A percentile compares a stretch with the other conserved stretches of the same genome.
Evolutionary conservation across 2,329 filamentous ascomycete genomes (phyloP).

Genomic region (Penicillium griseofulvum): DNA sequence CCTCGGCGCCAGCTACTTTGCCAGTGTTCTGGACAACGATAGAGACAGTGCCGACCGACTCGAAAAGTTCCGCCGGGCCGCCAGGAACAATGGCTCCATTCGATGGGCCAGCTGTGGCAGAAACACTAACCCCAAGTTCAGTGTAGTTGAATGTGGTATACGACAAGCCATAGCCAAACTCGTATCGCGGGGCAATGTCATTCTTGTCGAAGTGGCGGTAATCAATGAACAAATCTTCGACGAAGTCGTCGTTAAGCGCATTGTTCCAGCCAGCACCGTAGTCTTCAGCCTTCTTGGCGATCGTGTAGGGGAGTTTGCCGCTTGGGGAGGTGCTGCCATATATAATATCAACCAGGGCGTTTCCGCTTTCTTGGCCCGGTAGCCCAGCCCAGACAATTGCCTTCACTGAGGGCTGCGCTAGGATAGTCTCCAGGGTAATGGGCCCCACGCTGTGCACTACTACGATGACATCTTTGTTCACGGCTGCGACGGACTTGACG

Average conservation of each 20-base stretch:
- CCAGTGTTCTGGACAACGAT: constrained; percentile 54
- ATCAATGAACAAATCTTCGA: constrained; percentile 54
- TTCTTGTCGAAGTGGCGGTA: constrained; percentile 55
- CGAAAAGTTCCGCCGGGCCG: constrained; percentile 57
- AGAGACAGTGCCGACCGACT: constrained; percentile 48
- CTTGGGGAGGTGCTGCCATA: constrained; percentile 45
- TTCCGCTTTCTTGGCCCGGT: constrained; percentile 56
- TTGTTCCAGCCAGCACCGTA: constrained; percentile 37
- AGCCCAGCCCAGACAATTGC: constrained; percentile 63
- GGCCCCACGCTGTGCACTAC: constrained; percentile 64
- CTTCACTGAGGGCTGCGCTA: constrained; percentile 63
- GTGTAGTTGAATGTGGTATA: constrained; percentile 56
- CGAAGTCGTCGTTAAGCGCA: constrained; percentile 40
- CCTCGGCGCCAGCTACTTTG: constrained; percentile 45
- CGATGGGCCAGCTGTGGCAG: constrained; percentile 36
- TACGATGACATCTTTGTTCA: constrained; percentile 62
- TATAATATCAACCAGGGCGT: constrained; percentile 47
- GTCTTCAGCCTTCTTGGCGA: constrained; percentile 55
- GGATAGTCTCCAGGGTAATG: constrained; percentile 60
- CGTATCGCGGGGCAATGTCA: constrained; percentile 52
- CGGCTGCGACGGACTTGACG: constrained; percentile 55
- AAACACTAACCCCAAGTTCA: constrained; percentile 49
- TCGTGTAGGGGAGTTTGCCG: constrained; percentile 63
- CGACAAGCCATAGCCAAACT: constrained; percentile 57
- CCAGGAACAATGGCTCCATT: constrained; percentile 25